phyloP scores from a whole-genome alignment of 345 rosid genomes.

The Fremontodendron californicum region DNA sequence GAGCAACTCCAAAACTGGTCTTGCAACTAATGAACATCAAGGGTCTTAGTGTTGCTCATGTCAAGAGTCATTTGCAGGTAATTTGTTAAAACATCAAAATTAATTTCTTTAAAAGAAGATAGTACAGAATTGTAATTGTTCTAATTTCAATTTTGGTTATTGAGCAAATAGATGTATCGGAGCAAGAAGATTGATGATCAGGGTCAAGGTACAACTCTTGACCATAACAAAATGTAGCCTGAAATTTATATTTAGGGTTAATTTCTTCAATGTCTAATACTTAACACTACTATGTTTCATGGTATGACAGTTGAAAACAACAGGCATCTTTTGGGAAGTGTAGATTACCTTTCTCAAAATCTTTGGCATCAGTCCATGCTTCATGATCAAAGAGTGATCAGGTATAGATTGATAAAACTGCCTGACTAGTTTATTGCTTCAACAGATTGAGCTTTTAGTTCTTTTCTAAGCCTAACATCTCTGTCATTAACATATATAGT shows the following conservation, averaged over 20 bases:
- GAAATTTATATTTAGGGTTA: not conserved
- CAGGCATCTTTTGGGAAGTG: slow-evolving; percentile 16
- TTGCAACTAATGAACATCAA: slow-evolving; percentile 49
- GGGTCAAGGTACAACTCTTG: slow-evolving; percentile 34
- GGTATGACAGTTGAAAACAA: slow-evolving; percentile 28
- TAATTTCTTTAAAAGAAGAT: not conserved
- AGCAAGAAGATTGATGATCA: slow-evolving; percentile 47
- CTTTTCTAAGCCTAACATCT: not conserved
- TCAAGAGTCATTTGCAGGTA: slow-evolving; percentile 59
- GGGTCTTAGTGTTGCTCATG: slow-evolving; percentile 48
- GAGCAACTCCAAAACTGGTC: slow-evolving; percentile 50
- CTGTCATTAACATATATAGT: not conserved
- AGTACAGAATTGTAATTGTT: not conserved
- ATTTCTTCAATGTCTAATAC: not conserved
- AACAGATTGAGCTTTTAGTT: not conserved
- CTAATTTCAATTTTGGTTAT: not conserved
- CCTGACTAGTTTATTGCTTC: not conserved
- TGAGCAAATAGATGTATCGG: slow-evolving; percentile 38
- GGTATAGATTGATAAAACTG: slow-evolving; percentile 19
- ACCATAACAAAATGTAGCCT: not conserved
- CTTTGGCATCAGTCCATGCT: slow-evolving; percentile 27
- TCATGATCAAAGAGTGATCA: slow-evolving; percentile 20
- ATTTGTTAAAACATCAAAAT: not conserved
- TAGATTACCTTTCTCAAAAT: slow-evolving; percentile 7
- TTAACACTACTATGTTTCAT: not conserved